Conservation (phyloP, 1,139 yeast species). For the Kluyveromyces marxianus region DNA sequence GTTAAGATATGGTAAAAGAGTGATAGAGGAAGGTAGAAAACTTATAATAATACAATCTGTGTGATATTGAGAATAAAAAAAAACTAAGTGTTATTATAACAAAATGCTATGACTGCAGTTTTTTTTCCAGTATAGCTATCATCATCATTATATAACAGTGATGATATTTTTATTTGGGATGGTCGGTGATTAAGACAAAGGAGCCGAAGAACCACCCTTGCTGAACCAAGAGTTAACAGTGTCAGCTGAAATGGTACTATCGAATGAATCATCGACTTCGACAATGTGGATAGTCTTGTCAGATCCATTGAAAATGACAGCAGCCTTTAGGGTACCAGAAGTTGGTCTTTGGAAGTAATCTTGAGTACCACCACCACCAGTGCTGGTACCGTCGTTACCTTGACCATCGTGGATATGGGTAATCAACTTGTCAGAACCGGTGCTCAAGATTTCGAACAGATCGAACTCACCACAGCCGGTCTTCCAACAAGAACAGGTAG, state of each 20-base stretch:
- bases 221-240: constrained; percentile 52
- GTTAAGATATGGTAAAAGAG: not conserved
- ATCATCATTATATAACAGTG: not conserved
- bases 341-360: constrained; percentile 87
- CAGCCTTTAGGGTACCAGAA: constrained; percentile 73
- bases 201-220: constrained; percentile 44
- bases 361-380: constrained; percentile 80
- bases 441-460: constrained; percentile 68
- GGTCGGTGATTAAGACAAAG: constrained; percentile 11
- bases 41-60: constrained; percentile 3
- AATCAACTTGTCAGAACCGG: constrained; percentile 69
- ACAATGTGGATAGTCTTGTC: constrained; percentile 48
- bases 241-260: constrained; percentile 42
- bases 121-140: not conserved
- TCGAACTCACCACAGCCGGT: constrained; percentile 97
- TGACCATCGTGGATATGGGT: constrained; percentile 84
- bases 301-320: constrained; percentile 65
- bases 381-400: constrained; percentile 47
- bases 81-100: not conserved
- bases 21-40: not conserved
- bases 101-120: not conserved
- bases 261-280: constrained; percentile 52
- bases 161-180: no score
- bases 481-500: constrained; percentile 86
- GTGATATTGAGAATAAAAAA: not conserved